Evolutionary conservation across 495 filamentous ascomycete genomes (phyloP).

Genomic region (Aspergillus baeticus): DNA sequence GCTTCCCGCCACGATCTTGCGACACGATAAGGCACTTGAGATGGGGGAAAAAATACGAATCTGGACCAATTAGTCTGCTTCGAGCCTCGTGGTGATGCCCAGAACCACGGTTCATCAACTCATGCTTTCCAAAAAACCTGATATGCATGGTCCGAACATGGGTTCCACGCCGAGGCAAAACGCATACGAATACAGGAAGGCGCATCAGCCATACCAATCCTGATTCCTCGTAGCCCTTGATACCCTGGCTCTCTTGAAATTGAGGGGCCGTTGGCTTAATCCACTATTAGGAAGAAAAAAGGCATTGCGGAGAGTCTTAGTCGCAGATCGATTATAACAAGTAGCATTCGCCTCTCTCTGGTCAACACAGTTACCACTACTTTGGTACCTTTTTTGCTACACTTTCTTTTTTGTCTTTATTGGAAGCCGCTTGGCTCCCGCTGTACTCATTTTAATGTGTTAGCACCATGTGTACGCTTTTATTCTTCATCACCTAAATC

Average conservation of each 20-base stretch:
- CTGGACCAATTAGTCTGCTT: not conserved
- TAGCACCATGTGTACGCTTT: not conserved
- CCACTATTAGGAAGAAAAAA: not conserved
- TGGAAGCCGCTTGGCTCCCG: not conserved
- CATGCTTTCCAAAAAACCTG: not conserved
- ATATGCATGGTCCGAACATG: conserved; percentile 2
- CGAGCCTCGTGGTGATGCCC: not conserved
- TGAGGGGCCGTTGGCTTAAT: conserved; percentile 6
- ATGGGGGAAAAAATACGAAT: too few species aligned
- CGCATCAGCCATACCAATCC: not conserved
- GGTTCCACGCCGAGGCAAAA: conserved; percentile 3
- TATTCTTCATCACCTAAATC: not conserved
- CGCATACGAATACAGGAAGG: not conserved
- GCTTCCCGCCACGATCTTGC: too few species aligned
- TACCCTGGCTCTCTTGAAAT: not conserved
- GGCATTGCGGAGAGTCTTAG: conserved; percentile 7
- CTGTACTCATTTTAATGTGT: not conserved
- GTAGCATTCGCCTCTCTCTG: not conserved
- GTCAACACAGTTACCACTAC: not conserved
- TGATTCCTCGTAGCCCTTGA: not conserved
- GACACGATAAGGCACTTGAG: too few species aligned
- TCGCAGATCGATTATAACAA: conserved; percentile 5
- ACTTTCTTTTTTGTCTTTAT: not conserved
- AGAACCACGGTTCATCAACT: not conserved
- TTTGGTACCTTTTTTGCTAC: conserved; percentile 2